Percentiles rank a stretch among this genome's conserved stretches.
phyloP scores from a whole-genome alignment of 2,329 filamentous ascomycete species.

The Monosporascus cannonballus region DNA sequence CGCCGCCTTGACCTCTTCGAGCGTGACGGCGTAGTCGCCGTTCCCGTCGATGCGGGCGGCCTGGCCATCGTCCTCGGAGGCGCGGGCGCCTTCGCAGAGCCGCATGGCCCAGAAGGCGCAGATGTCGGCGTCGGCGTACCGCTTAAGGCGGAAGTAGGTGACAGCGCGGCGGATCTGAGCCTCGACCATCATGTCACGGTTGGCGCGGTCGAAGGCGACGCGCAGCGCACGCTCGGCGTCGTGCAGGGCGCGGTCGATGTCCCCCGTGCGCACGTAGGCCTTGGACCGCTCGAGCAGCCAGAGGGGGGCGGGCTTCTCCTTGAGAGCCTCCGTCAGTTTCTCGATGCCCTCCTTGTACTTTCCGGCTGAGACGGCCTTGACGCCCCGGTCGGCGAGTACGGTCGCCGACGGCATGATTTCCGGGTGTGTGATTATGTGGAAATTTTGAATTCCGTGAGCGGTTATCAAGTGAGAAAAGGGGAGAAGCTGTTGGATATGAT shows the following conservation, averaged over 20 bases:
- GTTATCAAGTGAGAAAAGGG: too few species aligned
- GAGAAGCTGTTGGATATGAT: not conserved
- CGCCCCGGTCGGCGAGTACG: slow-evolving; percentile 51
- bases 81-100: slow-evolving; percentile 32
- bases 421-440: not conserved
- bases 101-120: slow-evolving; percentile 56
- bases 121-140: slow-evolving; percentile 69
- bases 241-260: slow-evolving; percentile 57
- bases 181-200: slow-evolving; percentile 69
- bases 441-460: not conserved
- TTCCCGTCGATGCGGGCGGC: slow-evolving; percentile 33
- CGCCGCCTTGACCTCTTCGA: slow-evolving; percentile 21
- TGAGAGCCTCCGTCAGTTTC: slow-evolving; percentile 62
- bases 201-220: slow-evolving; percentile 59
- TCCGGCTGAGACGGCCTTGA: slow-evolving; percentile 55
- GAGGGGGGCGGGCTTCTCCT: slow-evolving; percentile 58
- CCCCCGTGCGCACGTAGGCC: slow-evolving; percentile 61
- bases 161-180: slow-evolving; percentile 77
- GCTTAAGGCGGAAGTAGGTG: slow-evolving; percentile 61
- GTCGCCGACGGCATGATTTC: slow-evolving; percentile 42
- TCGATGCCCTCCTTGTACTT: slow-evolving; percentile 64
- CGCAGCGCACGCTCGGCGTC: slow-evolving; percentile 64
- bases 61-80: slow-evolving; percentile 30
- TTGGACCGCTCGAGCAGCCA: slow-evolving; percentile 82
- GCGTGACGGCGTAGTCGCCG: slow-evolving; percentile 41